These are phyloP conservation scores for Raffaelea arxii DNA, from an alignment of 2,329 filamentous ascomycete genomes.

Conservation along the genomic window DNA sequence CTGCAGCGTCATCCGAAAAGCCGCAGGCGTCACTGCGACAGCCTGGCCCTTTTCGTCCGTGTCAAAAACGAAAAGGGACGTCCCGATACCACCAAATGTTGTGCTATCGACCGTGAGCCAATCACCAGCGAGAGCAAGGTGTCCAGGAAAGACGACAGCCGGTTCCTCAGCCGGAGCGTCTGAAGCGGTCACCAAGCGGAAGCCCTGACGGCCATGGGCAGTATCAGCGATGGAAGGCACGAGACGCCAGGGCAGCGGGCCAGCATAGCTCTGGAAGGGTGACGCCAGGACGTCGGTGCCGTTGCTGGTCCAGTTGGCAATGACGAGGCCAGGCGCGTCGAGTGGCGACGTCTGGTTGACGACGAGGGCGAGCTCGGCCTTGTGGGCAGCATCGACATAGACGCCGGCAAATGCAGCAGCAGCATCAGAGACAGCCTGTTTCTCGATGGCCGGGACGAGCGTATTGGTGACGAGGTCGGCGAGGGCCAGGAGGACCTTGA, in stretches of 20 bases:
- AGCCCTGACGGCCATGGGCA: conserved; percentile 23
- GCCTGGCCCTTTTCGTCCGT: neutral
- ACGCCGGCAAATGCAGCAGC: conserved; percentile 22
- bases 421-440: conserved; percentile 28
- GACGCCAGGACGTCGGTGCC: conserved; percentile 27
- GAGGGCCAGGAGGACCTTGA: conserved; percentile 4
- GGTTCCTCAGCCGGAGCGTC: conserved; percentile 16
- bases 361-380: conserved; percentile 28
- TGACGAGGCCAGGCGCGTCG: conserved; percentile 23
- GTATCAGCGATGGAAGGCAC: conserved; percentile 24
- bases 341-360: conserved; percentile 18
- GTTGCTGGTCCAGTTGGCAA: conserved; percentile 28
- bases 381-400: conserved; percentile 25
- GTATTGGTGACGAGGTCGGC: conserved; percentile 20
- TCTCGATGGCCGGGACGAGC: conserved; percentile 31
- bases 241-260: conserved; percentile 4
- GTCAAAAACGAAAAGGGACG: neutral
- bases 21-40: neutral
- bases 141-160: conserved; percentile 5
- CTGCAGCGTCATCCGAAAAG: neutral
- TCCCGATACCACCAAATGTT: conserved; percentile 1
- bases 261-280: conserved; percentile 7
- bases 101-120: conserved; percentile 24
- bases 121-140: neutral
- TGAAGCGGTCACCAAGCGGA: conserved; percentile 22